These are phyloP conservation scores for Cryptococcus depauperatus DNA, from an alignment of 1,284 basidiomycete species.

Conservation along the genomic window DNA sequence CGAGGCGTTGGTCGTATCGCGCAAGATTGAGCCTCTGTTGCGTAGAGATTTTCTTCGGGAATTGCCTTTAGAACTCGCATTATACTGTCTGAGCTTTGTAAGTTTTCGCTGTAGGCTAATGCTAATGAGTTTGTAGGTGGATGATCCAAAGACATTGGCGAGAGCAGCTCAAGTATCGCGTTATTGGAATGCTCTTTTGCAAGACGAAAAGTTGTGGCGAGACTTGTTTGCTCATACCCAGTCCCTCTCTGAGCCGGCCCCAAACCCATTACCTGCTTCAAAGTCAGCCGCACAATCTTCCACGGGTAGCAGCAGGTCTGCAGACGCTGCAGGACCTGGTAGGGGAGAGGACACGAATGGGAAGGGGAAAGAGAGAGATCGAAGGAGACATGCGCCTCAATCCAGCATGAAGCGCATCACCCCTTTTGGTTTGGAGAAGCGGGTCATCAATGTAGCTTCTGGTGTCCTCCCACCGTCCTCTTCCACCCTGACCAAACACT, in stretches of 20 bases:
- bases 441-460: constrained; percentile 4
- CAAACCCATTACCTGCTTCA: not conserved
- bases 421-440: constrained; percentile 12
- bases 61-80: constrained; percentile 73
- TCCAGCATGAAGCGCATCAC: constrained; percentile 6
- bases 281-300: not conserved
- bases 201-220: constrained; percentile 79
- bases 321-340: no score
- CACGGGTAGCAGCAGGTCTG: no score
- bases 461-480: not conserved
- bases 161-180: constrained; percentile 65
- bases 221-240: constrained; percentile 54
- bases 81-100: constrained; percentile 68
- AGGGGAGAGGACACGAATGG: no score
- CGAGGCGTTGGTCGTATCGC: constrained; percentile 72
- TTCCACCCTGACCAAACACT: not conserved
- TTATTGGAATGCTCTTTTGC: constrained; percentile 68
- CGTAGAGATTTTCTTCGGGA: constrained; percentile 78
- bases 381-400: no score
- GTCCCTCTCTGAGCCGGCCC: not conserved
- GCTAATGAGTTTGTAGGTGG: constrained; percentile 46
- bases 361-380: no score
- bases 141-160: constrained; percentile 68
- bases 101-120: no score
- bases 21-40: constrained; percentile 65